Conservation (phyloP, 495 filamentous ascomycete genomes). For the Penicillium verhagenii region DNA sequence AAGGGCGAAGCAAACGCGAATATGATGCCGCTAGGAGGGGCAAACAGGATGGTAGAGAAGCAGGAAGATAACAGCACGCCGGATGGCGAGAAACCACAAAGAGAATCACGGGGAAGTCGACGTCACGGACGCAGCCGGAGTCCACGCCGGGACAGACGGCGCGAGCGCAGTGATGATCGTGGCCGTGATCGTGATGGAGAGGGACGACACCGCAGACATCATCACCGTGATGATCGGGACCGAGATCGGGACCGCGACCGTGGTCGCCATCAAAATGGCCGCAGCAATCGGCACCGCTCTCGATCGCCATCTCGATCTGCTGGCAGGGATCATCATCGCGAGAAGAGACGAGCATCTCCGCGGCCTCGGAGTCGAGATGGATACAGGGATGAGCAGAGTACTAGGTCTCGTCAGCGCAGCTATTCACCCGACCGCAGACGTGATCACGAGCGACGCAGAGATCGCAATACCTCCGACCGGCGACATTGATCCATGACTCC, state of each 20-base stretch:
- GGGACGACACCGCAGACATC: constrained; percentile 34
- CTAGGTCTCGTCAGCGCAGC: constrained; percentile 25
- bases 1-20: constrained; percentile 44
- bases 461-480: constrained; percentile 26
- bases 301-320: constrained; percentile 35
- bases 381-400: constrained; percentile 21
- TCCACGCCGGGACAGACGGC: constrained; percentile 29
- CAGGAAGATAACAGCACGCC: constrained; percentile 21
- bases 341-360: constrained; percentile 24
- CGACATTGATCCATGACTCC: constrained; percentile 17
- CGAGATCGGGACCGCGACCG: constrained; percentile 29
- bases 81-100: constrained; percentile 20
- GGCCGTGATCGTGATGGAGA: constrained; percentile 39
- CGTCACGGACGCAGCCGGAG: constrained; percentile 33
- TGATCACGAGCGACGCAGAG: constrained; percentile 24
- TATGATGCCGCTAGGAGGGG: constrained; percentile 38
- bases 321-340: constrained; percentile 23
- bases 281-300: constrained; percentile 36
- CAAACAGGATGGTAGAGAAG: constrained; percentile 22
- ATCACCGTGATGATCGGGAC: constrained; percentile 28
- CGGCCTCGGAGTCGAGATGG: constrained; percentile 36
- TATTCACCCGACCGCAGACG: constrained; percentile 32
- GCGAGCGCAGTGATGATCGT: constrained; percentile 30
- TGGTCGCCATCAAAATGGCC: constrained; percentile 28
- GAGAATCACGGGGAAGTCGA: constrained; percentile 24